Percentiles rank a stretch among this genome's conserved stretches.
phyloP scores from a whole-genome alignment of 2,329 filamentous ascomycete species.

The Fusarium nygamai region DNA sequence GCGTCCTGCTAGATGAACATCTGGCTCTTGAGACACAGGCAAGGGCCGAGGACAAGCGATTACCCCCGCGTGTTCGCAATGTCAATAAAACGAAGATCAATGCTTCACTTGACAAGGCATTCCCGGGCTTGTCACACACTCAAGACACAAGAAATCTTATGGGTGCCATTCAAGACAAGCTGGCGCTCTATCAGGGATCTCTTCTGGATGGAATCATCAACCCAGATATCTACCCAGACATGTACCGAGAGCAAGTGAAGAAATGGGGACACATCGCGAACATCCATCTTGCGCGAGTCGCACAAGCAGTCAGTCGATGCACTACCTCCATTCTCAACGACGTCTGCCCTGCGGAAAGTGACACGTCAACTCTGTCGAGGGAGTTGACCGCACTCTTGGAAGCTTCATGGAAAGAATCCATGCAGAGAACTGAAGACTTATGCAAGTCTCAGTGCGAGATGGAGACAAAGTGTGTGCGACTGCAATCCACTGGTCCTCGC shows the following conservation, averaged over 20 bases:
- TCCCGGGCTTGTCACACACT: not conserved
- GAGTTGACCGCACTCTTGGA: conserved; percentile 21
- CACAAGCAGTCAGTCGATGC: conserved; percentile 22
- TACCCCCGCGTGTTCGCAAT: not conserved
- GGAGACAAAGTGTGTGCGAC: conserved; percentile 10
- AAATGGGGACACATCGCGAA: conserved; percentile 46
- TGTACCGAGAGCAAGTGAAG: conserved; percentile 46
- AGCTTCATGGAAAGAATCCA: not conserved
- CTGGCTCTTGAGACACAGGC: not conserved
- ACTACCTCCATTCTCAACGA: conserved; percentile 22
- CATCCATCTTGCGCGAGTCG: conserved; percentile 38
- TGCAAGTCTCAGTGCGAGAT: conserved; percentile 15
- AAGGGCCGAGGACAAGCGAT: not conserved
- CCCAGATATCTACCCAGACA: conserved; percentile 42
- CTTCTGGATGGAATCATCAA: conserved; percentile 49
- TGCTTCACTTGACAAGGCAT: not conserved
- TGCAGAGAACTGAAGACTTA: not conserved
- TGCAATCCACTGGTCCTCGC: conserved; percentile 38
- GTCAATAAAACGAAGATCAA: not conserved
- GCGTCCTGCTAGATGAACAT: not conserved
- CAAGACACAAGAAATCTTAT: conserved; percentile 5
- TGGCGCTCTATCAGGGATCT: conserved; percentile 42
- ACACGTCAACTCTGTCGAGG: conserved; percentile 20
- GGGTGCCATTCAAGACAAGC: conserved; percentile 37
- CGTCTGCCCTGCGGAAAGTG: conserved; percentile 26